Evolutionary conservation across 1,284 basidiomycete genomes (phyloP).

Genomic region (Jaminaea rosea): DNA sequence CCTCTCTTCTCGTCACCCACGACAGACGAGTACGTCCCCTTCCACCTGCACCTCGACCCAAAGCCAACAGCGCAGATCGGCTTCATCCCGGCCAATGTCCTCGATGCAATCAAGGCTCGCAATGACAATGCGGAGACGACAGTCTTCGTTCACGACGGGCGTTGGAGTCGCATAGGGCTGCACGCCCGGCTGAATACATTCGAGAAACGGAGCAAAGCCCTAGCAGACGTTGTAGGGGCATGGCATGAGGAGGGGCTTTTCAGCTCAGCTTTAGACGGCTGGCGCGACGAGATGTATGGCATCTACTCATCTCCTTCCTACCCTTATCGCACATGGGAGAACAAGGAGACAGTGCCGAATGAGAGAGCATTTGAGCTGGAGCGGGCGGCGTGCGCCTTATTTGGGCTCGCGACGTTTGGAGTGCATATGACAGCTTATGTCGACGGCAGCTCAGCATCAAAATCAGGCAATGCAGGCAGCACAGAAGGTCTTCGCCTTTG

Average conservation of each 20-base stretch:
- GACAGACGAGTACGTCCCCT: background rate
- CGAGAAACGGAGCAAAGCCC: background rate
- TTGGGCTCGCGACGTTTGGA: constrained; percentile 68
- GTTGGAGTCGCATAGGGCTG: background rate
- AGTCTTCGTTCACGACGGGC: background rate
- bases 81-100: constrained; percentile 22
- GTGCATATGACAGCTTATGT: constrained; percentile 63
- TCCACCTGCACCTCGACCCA: constrained; percentile 1
- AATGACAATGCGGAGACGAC: background rate
- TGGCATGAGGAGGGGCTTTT: constrained; percentile 6
- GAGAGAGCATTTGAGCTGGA: constrained; percentile 69
- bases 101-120: constrained; percentile 17
- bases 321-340: constrained; percentile 21
- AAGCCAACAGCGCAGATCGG: constrained; percentile 29
- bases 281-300: constrained; percentile 37
- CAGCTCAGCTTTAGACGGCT: constrained; percentile 8
- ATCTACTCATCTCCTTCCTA: constrained; percentile 13
- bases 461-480: constrained; percentile 26
- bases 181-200: background rate
- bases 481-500: constrained; percentile 55
- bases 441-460: background rate
- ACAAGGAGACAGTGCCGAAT: background rate
- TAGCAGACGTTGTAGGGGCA: background rate
- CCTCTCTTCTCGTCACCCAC: background rate
- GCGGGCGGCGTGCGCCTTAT: constrained; percentile 74